phyloP scores from a whole-genome alignment of 2,329 filamentous ascomycete genomes.

The Fonsecaea nubica region DNA sequence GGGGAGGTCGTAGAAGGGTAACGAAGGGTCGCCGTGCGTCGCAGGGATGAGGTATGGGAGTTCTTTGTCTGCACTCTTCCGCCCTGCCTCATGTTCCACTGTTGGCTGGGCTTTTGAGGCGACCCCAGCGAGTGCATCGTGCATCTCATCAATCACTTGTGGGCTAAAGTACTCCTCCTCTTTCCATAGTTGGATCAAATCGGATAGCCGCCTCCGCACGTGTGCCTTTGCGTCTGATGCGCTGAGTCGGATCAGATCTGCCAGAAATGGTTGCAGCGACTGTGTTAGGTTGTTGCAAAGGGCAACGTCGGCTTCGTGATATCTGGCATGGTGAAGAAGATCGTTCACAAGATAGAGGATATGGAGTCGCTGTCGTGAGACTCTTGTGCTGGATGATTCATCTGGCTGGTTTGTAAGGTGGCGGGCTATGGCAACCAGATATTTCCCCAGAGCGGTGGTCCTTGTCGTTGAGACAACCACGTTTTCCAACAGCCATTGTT shows the following conservation, averaged over 20 bases:
- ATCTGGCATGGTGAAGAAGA: conserved; percentile 72
- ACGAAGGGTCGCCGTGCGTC: conserved; percentile 74
- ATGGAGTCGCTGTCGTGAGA: conserved; percentile 71
- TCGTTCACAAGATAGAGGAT: conserved; percentile 81
- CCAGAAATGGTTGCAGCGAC: conserved; percentile 65
- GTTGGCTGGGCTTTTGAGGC: not conserved
- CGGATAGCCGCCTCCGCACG: conserved; percentile 68
- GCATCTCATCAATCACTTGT: conserved; percentile 64
- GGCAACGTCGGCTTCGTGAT: conserved; percentile 53
- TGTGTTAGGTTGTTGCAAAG: conserved; percentile 56
- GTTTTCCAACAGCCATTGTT: conserved; percentile 80
- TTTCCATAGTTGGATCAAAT: conserved; percentile 74
- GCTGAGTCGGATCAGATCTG: conserved; percentile 66
- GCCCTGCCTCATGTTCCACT: not conserved
- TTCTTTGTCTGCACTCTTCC: conserved; percentile 41
- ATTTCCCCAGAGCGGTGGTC: conserved; percentile 73
- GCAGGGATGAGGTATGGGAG: conserved; percentile 75
- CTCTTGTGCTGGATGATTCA: conserved; percentile 46
- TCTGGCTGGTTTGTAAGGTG: conserved; percentile 56
- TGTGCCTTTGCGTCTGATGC: conserved; percentile 65
- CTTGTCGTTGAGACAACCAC: conserved; percentile 72
- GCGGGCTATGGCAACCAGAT: conserved; percentile 71
- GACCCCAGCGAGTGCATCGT: conserved; percentile 45
- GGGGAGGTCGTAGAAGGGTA: conserved; percentile 81
- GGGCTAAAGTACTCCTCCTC: conserved; percentile 66